These are phyloP conservation scores for Xenosphaeropsis pyriputrescens DNA, from an alignment of 2,329 filamentous ascomycete genomes.

Conservation along the genomic window DNA sequence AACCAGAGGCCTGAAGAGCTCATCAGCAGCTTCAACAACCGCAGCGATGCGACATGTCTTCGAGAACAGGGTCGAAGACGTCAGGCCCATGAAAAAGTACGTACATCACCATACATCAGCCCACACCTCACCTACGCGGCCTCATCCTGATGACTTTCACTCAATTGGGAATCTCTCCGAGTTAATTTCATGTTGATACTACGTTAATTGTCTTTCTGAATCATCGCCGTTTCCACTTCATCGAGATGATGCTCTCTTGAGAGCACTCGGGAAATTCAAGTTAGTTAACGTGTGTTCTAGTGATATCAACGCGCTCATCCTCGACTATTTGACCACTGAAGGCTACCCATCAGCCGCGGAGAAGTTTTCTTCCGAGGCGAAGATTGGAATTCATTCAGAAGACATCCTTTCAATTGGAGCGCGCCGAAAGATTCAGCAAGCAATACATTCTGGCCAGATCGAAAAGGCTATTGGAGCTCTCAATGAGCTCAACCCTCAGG, in stretches of 20 bases:
- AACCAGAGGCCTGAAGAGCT: conserved; percentile 9
- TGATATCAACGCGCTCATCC: conserved; percentile 87
- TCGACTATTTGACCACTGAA: conserved; percentile 94
- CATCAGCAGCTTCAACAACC: conserved; percentile 42
- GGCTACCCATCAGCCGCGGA: conserved; percentile 86
- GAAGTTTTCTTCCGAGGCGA: conserved; percentile 89
- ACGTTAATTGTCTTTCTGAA: conserved; percentile 68
- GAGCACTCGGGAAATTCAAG: no score
- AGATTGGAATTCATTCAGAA: conserved; percentile 54
- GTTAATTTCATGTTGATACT: conserved; percentile 71
- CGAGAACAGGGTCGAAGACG: conserved; percentile 66
- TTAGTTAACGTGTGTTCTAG: conserved; percentile 29
- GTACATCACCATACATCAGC: conserved; percentile 20
- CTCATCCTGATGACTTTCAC: conserved; percentile 59
- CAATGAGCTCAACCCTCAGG: conserved; percentile 83
- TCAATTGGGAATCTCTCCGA: conserved; percentile 99
- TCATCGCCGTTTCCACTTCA: conserved; percentile 15
- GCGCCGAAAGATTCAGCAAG: conserved; percentile 69
- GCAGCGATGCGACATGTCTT: conserved; percentile 47
- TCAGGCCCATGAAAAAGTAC: conserved; percentile 84
- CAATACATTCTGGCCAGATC: conserved; percentile 76
- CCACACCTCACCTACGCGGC: conserved; percentile 11
- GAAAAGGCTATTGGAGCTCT: conserved; percentile 73
- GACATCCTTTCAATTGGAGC: conserved; percentile 60
- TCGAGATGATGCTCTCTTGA: not conserved